Percentiles rank a stretch among this genome's conserved stretches.
phyloP scores from a whole-genome alignment of 768 basidiomycete species.

The Podaxis sp. region DNA sequence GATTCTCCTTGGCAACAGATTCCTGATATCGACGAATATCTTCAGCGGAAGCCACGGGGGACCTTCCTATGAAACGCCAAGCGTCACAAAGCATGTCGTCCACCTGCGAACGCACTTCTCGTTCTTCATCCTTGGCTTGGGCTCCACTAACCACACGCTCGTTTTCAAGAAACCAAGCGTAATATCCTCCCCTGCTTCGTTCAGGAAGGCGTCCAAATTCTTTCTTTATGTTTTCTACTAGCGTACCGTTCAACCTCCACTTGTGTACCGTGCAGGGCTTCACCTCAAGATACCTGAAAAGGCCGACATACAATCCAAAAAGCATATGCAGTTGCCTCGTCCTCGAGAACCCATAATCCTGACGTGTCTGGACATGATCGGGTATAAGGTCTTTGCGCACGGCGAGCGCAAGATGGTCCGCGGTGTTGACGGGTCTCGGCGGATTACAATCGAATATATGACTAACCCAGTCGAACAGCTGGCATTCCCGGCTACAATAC shows the following conservation, averaged over 20 bases:
- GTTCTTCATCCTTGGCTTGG: not conserved
- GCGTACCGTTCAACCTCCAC: conserved; percentile 31
- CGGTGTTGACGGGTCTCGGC: conserved; percentile 26
- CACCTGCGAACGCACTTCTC: not conserved
- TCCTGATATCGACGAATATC: conserved; percentile 1
- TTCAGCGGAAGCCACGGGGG: not conserved
- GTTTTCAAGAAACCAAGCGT: conserved; percentile 9
- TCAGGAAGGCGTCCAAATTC: conserved; percentile 26
- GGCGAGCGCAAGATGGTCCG: conserved; percentile 33
- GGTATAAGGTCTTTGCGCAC: conserved; percentile 27
- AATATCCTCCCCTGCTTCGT: conserved; percentile 26
- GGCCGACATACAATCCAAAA: conserved; percentile 33
- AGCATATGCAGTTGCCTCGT: conserved; percentile 20
- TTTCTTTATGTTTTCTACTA: conserved; percentile 33
- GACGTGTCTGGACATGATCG: conserved; percentile 29
- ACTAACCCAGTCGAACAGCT: conserved; percentile 27
- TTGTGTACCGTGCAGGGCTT: conserved; percentile 28
- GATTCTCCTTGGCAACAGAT: not conserved
- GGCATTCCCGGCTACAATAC: conserved; percentile 35
- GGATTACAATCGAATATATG: conserved; percentile 35
- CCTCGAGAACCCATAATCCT: conserved; percentile 35
- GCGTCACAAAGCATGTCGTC: not conserved
- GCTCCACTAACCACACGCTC: not conserved
- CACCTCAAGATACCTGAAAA: conserved; percentile 22
- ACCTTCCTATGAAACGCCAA: not conserved